Base-by-base conservation (phyloP, 495 filamentous ascomycete genomes). In the Paragyromitra xinjiangensis region DNA sequence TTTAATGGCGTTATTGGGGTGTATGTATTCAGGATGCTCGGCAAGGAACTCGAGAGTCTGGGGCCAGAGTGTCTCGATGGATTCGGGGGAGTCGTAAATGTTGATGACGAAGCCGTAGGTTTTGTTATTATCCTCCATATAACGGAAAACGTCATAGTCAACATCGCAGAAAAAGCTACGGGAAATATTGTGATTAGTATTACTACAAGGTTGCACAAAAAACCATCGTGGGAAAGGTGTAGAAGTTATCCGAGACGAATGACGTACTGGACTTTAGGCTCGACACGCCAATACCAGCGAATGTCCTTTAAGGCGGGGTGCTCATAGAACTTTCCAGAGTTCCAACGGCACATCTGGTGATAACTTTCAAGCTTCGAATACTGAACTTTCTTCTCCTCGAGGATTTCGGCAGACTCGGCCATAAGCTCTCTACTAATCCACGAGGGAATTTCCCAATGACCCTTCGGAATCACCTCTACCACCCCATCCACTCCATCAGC, bases 281-380 rank as follows among this genome's bases (percentile, higher is more conserved):
- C 96, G 37, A 99, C 96, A 68, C 96, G 94, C 96, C 96, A 99
- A 87, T 99, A 99, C 88, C 93, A 99, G 68, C 92, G 92, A 64
- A 88, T 90, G 61, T 94, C 84, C 55, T 87, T 85, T 22, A 99
- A 90, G 0, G 93, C 94, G 0, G 94, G 94, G 85, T 99, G 96
- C 78, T 95, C 92, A 86, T 96, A 97, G 88, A 99, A 99, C 82
- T 97, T 87, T 78, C 95, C 95, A 81, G 92, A 95, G 87, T 99
- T 98, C 96, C 95, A 99, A 59, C 95, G 91, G 83, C 95, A 99
- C 95, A 99, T 99, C 85, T 98, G 92, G 83, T 98, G 95, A 85
- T 99, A 99, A 70, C 93, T 97, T 63, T 94, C 82, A 86, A 91
- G 92, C 71, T 89, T 86, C 68, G 91, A 92, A 84, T 98, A 99